These are phyloP conservation scores for Cercospora beticola DNA, from an alignment of 2,329 filamentous ascomycete species.

Conservation along the genomic window DNA sequence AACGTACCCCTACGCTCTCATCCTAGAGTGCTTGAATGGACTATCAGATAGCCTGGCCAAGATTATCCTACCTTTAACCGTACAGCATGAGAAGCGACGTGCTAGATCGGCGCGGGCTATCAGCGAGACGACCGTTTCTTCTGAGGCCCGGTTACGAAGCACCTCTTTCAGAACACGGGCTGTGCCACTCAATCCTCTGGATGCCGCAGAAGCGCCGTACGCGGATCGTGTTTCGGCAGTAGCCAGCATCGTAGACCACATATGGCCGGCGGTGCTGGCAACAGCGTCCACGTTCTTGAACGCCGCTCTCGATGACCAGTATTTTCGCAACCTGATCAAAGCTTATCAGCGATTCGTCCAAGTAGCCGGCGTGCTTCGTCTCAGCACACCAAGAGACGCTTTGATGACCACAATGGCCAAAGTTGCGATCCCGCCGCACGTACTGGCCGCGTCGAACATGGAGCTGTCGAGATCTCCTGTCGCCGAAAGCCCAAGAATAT, in stretches of 20 bases:
- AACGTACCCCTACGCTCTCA: conserved; percentile 89
- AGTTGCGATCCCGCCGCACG: conserved; percentile 82
- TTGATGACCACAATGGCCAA: conserved; percentile 94
- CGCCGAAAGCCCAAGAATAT: conserved; percentile 58
- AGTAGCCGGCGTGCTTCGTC: conserved; percentile 81
- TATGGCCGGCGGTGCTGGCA: conserved; percentile 93
- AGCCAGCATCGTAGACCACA: conserved; percentile 80
- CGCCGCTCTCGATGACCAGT: conserved; percentile 86
- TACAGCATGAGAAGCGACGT: conserved; percentile 66
- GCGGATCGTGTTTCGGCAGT: conserved; percentile 71
- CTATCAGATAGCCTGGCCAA: conserved; percentile 91
- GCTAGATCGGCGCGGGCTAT: conserved; percentile 29
- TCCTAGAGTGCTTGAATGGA: conserved; percentile 82
- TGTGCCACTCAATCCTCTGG: conserved; percentile 79
- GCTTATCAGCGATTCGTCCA: conserved; percentile 95
- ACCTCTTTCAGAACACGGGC: conserved; percentile 72
- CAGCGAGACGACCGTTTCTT: conserved; percentile 28
- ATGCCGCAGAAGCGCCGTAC: conserved; percentile 69
- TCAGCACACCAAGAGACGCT: conserved; percentile 85
- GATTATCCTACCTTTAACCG: conserved; percentile 86
- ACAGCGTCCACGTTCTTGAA: conserved; percentile 95
- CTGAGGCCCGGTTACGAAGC: conserved; percentile 48
- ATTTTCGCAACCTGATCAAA: conserved; percentile 86
- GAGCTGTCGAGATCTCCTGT: conserved; percentile 35
- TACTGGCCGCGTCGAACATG: conserved; percentile 44